These are phyloP conservation scores for Hydrangea macrophylla DNA, from an alignment of 148 eudicot species.

Conservation along the genomic window DNA sequence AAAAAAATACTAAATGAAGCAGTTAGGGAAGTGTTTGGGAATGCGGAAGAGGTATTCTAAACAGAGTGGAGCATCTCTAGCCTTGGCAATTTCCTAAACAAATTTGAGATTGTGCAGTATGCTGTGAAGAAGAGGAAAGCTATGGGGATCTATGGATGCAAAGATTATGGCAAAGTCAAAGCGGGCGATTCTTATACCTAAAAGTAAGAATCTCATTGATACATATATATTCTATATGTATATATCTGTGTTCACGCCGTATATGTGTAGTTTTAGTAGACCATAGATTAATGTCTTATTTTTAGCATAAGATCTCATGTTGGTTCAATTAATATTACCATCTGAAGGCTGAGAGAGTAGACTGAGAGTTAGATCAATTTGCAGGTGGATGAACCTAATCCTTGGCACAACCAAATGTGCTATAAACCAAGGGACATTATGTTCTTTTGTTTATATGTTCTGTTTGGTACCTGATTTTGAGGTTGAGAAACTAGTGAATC, in stretches of 20 bases:
- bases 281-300: background rate
- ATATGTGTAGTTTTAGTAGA: too few species aligned
- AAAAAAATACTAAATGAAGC: too few species aligned
- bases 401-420: background rate
- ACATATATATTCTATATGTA: too few species aligned
- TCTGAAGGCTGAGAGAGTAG: slow-evolving; percentile 90
- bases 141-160: slow-evolving; percentile 94
- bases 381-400: background rate
- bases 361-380: slow-evolving; percentile 54
- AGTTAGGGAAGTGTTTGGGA: too few species aligned
- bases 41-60: too few species aligned
- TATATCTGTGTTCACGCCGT: background rate
- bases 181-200: slow-evolving; percentile 94
- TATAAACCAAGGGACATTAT: background rate
- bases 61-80: too few species aligned
- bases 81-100: too few species aligned
- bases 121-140: slow-evolving; percentile 91
- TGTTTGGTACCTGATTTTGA: background rate
- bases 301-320: background rate
- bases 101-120: slow-evolving; percentile 37
- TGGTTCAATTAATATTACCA: slow-evolving; percentile 39
- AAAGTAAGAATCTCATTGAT: slow-evolving; percentile 46
- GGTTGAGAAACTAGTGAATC: background rate
- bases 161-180: slow-evolving; percentile 91
- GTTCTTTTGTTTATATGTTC: background rate